A percentile compares a stretch with the other conserved stretches of the same genome.
Evolutionary conservation across 345 rosid genomes (phyloP).

Genomic region (Hevea brasiliensis): DNA sequence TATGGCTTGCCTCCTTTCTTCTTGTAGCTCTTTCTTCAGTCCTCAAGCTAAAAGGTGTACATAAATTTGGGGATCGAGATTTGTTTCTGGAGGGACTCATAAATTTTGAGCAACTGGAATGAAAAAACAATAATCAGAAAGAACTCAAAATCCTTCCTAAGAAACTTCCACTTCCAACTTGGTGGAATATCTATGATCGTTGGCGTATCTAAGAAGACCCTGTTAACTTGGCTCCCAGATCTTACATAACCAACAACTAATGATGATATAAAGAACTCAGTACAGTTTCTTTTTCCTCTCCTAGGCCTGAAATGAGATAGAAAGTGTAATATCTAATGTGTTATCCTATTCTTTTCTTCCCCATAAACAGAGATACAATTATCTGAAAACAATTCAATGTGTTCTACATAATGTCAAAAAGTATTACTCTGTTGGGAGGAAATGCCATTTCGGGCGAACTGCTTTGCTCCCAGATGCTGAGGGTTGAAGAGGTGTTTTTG

Average conservation of each 20-base stretch:
- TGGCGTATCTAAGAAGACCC: background rate
- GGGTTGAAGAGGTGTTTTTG: slow-evolving; percentile 39
- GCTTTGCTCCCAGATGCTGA: slow-evolving; percentile 53
- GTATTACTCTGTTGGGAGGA: slow-evolving; percentile 76
- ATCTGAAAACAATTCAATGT: background rate
- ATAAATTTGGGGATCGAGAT: slow-evolving; percentile 55
- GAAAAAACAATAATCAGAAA: slow-evolving; percentile 23
- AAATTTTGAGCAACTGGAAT: slow-evolving; percentile 57
- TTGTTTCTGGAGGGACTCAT: slow-evolving; percentile 57
- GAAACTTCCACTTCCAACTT: background rate
- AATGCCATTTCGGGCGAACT: slow-evolving; percentile 56
- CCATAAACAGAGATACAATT: no score
- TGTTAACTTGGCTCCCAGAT: background rate
- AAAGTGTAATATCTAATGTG: no score
- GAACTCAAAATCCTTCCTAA: slow-evolving; percentile 15
- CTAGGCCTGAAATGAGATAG: no score
- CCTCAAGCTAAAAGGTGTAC: slow-evolving; percentile 65
- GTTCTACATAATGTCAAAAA: background rate
- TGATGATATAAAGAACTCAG: no score
- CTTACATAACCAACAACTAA: background rate
- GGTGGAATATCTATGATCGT: background rate
- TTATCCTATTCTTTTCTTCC: no score
- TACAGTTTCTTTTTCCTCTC: no score
- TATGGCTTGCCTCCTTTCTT: slow-evolving; percentile 65
- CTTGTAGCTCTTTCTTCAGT: slow-evolving; percentile 85